phyloP scores from a whole-genome alignment of 2,329 filamentous ascomycete species.

The Sporothrix globosa region DNA sequence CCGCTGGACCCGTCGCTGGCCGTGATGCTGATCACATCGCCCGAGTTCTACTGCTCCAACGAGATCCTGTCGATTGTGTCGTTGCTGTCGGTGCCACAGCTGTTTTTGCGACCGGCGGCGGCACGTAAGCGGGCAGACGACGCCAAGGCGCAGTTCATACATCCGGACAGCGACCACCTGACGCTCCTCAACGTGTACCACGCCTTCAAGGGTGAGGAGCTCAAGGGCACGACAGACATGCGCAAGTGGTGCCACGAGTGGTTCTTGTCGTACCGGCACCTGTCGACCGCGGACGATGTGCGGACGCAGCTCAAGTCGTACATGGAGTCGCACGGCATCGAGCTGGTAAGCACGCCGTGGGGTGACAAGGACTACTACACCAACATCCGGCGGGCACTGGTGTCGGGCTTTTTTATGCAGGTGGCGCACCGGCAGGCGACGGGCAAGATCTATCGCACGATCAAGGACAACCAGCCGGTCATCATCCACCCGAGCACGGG shows the following conservation, averaged over 20 bases:
- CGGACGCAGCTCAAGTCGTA: slow-evolving; percentile 89
- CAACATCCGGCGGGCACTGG: slow-evolving; percentile 90
- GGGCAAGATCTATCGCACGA: slow-evolving; percentile 89
- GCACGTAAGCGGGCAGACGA: slow-evolving; percentile 91
- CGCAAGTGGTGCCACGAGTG: slow-evolving; percentile 98
- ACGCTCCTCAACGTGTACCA: slow-evolving; percentile 98
- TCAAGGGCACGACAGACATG: slow-evolving; percentile 63
- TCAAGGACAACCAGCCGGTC: slow-evolving; percentile 95
- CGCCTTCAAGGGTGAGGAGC: slow-evolving; percentile 81
- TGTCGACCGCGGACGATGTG: slow-evolving; percentile 92
- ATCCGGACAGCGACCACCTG: slow-evolving; percentile 91
- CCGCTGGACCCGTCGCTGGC: slow-evolving; percentile 91
- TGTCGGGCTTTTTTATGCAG: slow-evolving; percentile 99
- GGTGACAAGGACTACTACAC: slow-evolving; percentile 97
- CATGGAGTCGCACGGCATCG: slow-evolving; percentile 89
- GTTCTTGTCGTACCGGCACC: slow-evolving; percentile 85
- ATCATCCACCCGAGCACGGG: slow-evolving; percentile 93
- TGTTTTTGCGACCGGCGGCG: slow-evolving; percentile 85
- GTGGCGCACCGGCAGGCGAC: slow-evolving; percentile 89
- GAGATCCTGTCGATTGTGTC: slow-evolving; percentile 95
- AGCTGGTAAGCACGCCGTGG: slow-evolving; percentile 86
- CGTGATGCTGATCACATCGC: slow-evolving; percentile 96
- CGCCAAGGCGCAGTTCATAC: slow-evolving; percentile 93
- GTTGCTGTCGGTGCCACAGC: slow-evolving; percentile 88
- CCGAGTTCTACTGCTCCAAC: slow-evolving; percentile 98